These are phyloP conservation scores for Aspergillus leporis DNA, from an alignment of 495 filamentous ascomycete genomes.

Conservation along the genomic window DNA sequence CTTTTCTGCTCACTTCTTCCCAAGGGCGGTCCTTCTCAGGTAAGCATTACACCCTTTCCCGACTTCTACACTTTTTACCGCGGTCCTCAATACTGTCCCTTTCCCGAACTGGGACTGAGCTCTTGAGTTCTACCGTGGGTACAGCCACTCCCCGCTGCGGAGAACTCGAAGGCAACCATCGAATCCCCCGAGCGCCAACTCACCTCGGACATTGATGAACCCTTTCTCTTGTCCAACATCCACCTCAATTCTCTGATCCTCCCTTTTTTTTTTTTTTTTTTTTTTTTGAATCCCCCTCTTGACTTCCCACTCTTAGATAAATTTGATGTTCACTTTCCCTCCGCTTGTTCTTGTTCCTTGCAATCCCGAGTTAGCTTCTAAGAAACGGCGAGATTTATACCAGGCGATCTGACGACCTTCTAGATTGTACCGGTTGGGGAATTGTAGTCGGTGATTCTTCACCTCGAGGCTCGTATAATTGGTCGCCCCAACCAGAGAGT, in stretches of 20 bases:
- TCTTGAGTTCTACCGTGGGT: conserved; percentile 8
- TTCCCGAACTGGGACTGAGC: conserved; percentile 6
- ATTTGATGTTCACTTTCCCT: not conserved
- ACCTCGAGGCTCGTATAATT: conserved; percentile 14
- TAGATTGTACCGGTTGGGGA: conserved; percentile 16
- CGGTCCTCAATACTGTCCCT: conserved; percentile 10
- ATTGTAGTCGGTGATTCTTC: conserved; percentile 19
- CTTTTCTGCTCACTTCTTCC: not conserved
- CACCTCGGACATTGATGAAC: conserved; percentile 9
- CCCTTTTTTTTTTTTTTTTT: conserved; percentile 6
- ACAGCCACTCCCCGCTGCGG: conserved; percentile 27
- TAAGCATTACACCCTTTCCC: conserved; percentile 3
- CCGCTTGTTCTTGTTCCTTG: conserved; percentile 1
- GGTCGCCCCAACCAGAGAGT: conserved; percentile 21
- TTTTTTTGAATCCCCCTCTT: conserved; percentile 1
- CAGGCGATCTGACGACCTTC: conserved; percentile 1
- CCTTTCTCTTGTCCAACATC: conserved; percentile 7
- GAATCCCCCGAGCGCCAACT: conserved; percentile 14
- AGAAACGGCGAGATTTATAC: conserved; percentile 2
- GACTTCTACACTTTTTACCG: not conserved
- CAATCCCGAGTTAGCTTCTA: not conserved
- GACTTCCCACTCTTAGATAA: not conserved
- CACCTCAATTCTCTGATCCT: conserved; percentile 1
- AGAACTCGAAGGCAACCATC: conserved; percentile 23
- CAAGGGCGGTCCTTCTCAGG: not conserved